Evolutionary conservation across 176 grass and related monocot genomes (phyloP), one percentile per base, ranked within the genome.

Genomic region (Aegilops sharonensis): DNA sequence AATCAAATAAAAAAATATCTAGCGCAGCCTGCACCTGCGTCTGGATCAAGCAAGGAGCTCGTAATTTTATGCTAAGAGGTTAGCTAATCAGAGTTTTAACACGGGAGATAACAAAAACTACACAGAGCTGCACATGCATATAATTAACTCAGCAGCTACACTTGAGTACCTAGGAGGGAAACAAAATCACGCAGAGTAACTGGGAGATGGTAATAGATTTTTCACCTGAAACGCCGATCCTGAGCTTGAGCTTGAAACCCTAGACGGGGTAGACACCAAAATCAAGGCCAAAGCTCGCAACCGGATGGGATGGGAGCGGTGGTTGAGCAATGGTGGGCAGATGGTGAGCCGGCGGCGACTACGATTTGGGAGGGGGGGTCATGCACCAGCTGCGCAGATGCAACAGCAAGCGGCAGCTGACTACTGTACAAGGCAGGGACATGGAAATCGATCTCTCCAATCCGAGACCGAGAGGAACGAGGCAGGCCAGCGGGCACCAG

Each of bases 11-110:
- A 6, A 36, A 3, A 70, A 82, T 3, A 30, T 29, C 29, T 11
- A 82, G 65, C 21, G 21, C 21, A 9, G 62, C 32, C 5, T 25
- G 45, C 31, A 5, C 23, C 68, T 54, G 11, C 8, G 11, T 5
- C 27, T 0, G 45, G 15, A 82, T 64, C 42, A 90, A 64, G n/a
- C 73, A 27, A 35, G 4, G 40, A 29, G 45, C 68, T 81, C 47
- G 68, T 91, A 91, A 91, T 88, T 91, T 91, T 80, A 88, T 91
- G 89, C 69, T 84, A 54, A 45, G 2, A 61, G n/a, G 29, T 23
- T 27, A 47, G 57, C 9, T 72, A 39, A 25, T 5, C 30, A 21
- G 61, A 80, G 45, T 31, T 35, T 9, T 35, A 78, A 25, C 80
- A 80, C 66, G 1, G 17, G 11, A 7, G 47, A 68, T 61, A 75